These are phyloP conservation scores for Macrophomina phaseolina DNA, from an alignment of 2,329 filamentous ascomycete species.

Conservation along the genomic window DNA sequence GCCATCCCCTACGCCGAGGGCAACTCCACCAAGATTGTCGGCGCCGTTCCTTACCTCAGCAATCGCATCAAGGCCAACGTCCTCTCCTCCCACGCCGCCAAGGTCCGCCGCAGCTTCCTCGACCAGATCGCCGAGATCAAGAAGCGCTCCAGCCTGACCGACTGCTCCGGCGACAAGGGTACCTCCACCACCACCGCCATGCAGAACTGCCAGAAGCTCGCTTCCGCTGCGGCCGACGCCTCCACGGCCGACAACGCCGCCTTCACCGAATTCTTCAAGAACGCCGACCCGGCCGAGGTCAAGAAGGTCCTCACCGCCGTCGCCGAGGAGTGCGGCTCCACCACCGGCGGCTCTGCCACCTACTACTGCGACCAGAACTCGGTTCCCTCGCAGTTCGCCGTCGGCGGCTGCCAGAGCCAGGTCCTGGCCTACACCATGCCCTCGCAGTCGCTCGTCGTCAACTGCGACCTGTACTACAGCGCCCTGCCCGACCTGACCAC, in stretches of 20 bases:
- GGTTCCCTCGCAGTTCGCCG: constrained; percentile 42
- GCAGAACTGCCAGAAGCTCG: constrained; percentile 60
- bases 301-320: constrained; percentile 59
- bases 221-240: constrained; percentile 58
- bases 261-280: constrained; percentile 70
- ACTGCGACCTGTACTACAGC: constrained; percentile 67
- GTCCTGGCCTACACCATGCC: constrained; percentile 69
- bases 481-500: constrained; percentile 56
- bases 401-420: constrained; percentile 56
- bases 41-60: constrained; percentile 62
- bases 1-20: constrained; percentile 61
- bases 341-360: constrained; percentile 53
- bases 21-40: constrained; percentile 60
- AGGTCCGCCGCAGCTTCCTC: constrained; percentile 55
- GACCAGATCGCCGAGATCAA: constrained; percentile 42
- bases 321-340: constrained; percentile 61
- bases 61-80: constrained; percentile 61
- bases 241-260: constrained; percentile 55
- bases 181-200: constrained; percentile 58
- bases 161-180: constrained; percentile 58
- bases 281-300: constrained; percentile 53
- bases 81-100: constrained; percentile 63
- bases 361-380: constrained; percentile 65
- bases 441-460: constrained; percentile 60
- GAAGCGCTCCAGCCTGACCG: constrained; percentile 56